Base-by-base conservation (phyloP, 2,329 filamentous ascomycete genomes). In the Clathrospora elynae region DNA sequence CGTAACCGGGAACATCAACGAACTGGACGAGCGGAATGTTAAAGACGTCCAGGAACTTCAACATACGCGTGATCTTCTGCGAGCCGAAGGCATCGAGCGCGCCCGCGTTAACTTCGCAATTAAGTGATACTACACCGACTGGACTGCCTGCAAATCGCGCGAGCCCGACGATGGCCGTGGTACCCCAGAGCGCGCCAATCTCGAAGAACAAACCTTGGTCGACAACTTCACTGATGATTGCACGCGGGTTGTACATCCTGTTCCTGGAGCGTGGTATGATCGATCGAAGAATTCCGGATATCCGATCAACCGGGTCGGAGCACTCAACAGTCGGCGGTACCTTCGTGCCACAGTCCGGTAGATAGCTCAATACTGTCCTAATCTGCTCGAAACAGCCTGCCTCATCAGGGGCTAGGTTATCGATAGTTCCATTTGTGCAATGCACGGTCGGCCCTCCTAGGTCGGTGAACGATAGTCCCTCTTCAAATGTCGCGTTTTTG, bases 21-120 rank as follows among this genome's bases (percentile, higher is more conserved):
- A 85, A 84, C 57, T 86, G 83, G 6, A 86, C 44, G 3, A 85
- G 70, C 0, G 83, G 83, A 2, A 85, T 68, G 48, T 86, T 86
- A 72, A 85, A 84, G 29, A 85, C 75, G 55, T 86, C 83, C 49
- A 81, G 80, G 55, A 85, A 76, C 55, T 85, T 85, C 23, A 85
- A 66, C 62, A 84, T 75, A 2, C 79, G 71, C 0, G 76, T 78
- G 13, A 85, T 71, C 55, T 85, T 85, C 51, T 85, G 82, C 7
- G 77, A 79, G 4, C 82, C 82, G 0, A 75, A 71, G 1, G 82
- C 78, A 58, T 85, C 82, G 6, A 85, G 66, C 1, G 83, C 82
- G 7, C 83, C 82, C 1, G 79, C 77, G 32, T 82, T 80, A 45
- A 67, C 63, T 62, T 85, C 82, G 48, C 80, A 81, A 50, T 85